Conservation (phyloP, 83 land plant species). For the Thuja plicata region DNA sequence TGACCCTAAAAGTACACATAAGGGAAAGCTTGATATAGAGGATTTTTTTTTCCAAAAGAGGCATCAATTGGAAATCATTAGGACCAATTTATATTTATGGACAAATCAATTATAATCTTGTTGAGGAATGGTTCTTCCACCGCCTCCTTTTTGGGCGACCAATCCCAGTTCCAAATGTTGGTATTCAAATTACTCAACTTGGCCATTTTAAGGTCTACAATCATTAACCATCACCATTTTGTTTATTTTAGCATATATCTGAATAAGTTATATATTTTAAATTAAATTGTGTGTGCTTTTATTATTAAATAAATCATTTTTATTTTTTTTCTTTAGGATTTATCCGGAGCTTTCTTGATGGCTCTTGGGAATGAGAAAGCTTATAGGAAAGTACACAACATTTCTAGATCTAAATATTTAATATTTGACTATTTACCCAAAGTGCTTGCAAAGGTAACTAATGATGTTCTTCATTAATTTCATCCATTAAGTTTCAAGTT, state of each 20-base stretch:
- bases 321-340: conserved; percentile 45
- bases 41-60: conserved; percentile 63
- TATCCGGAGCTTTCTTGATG: conserved; percentile 75
- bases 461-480: background rate
- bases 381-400: conserved; percentile 86
- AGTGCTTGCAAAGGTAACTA: conserved; percentile 95
- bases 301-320: background rate
- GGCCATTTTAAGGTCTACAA: conserved; percentile 92
- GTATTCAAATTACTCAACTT: conserved; percentile 91
- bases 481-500: conserved; percentile 1
- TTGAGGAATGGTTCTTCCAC: conserved; percentile 99
- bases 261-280: background rate
- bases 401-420: conserved; percentile 91
- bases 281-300: background rate
- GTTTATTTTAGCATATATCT: background rate
- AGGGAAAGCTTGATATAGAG: conserved; percentile 98
- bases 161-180: conserved; percentile 90
- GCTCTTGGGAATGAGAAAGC: conserved; percentile 86
- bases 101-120: conserved; percentile 95
- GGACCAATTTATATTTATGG: conserved; percentile 98
- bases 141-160: conserved; percentile 93
- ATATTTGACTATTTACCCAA: conserved; percentile 94
- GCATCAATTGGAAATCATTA: conserved; percentile 88
- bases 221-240: background rate
- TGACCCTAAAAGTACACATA: conserved; percentile 98